Evolutionary conservation across 2,329 filamentous ascomycete genomes (phyloP), one percentile per base, ranked within the genome.

Genomic region (Phaeosphaeriaceae sp.): DNA sequence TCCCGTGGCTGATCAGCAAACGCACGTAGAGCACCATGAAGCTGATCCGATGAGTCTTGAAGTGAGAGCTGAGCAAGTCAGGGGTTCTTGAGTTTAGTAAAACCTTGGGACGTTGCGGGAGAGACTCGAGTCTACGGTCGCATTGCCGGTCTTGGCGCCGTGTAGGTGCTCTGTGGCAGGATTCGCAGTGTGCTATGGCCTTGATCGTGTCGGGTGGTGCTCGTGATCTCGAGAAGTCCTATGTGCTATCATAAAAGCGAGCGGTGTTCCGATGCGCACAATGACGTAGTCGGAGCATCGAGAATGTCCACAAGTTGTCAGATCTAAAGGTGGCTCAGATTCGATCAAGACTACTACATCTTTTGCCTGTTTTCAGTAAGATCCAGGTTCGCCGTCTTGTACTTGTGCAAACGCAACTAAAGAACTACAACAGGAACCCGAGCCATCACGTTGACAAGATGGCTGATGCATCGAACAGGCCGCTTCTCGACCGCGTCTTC

Each of bases 401-500:
- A 36, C 31, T 31, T 13, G 41, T 22, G 11, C n/a, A 22, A 11
- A 22, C 11, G 40, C 15, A 42, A 15, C n/a, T n/a, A n/a, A n/a
- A n/a, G n/a, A n/a, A n/a, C n/a, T n/a, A n/a, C n/a, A n/a, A n/a
- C n/a, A n/a, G n/a, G n/a, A n/a, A n/a, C n/a, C n/a, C 41, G 7
- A 7, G 41, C 41, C 20, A 19, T 20, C 11, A 22, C 17, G 10
- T 47, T 22, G 13, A 15, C 24, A 20, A 22, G 5, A 54, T 49
- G 45, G 21, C 22, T 10, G 24, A 49, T 9, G 49, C 15, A 7
- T 31, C 52, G 13, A 49, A 41, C 3, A 21, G 17, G 17, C 49
- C 60, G 1, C 61, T 66, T 55, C 72, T 82, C n/a, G 67, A 70
- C 31, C 76, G 78, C 33, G 79, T 77, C 40, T 80, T 80, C 41